Evolutionary conservation across 768 basidiomycete genomes (phyloP), one percentile per base, ranked within the genome.

Genomic region (Astraeus odoratus): DNA sequence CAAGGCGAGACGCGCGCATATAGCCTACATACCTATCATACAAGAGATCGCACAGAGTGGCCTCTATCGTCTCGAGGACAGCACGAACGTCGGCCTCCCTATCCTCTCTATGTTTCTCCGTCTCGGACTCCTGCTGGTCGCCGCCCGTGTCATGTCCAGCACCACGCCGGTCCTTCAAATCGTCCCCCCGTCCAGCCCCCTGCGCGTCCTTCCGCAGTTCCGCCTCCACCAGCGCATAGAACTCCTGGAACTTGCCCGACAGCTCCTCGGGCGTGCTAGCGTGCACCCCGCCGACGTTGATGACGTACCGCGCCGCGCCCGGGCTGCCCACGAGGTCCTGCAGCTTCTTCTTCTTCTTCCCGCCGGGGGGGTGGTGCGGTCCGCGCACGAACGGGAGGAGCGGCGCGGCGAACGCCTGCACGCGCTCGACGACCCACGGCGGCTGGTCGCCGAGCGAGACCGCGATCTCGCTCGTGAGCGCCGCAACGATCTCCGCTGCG

Each of bases 61-160:
- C 69, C 61, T 98, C 95, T 6, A 94, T 77, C 6, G 67, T 66
- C 33, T 91, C 89, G 51, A 93, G 71, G 18, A 84, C 68, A 25
- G 76, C 75, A 20, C 73, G 72, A 39, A 84, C 73, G 48, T 64
- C 70, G 2, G 63, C 65, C 36, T 77, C 77, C 25, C 68, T 49
- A 4, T 39, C 47, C 24, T 27, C 39, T 16, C 15, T 24, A 15
- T 25, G 13, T 31, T 64, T 64, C 19, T 58, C 61, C 24, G 63
- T 62, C 39, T 59, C 59, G 13, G 6, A 15, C 16, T n/a, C 24
- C 24, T 20, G 57, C 57, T 37, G 47, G 39, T 27, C 39, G 30
- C 8, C n/a, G n/a, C n/a, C n/a, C n/a, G n/a, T n/a, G n/a, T 48
- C 46, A 39, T 50, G 24, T 34, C 52, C 53, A 24, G 37, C 49